These are phyloP conservation scores for Penicillium sp. DNA, from an alignment of 2,329 filamentous ascomycete genomes.

Conservation along the genomic window DNA sequence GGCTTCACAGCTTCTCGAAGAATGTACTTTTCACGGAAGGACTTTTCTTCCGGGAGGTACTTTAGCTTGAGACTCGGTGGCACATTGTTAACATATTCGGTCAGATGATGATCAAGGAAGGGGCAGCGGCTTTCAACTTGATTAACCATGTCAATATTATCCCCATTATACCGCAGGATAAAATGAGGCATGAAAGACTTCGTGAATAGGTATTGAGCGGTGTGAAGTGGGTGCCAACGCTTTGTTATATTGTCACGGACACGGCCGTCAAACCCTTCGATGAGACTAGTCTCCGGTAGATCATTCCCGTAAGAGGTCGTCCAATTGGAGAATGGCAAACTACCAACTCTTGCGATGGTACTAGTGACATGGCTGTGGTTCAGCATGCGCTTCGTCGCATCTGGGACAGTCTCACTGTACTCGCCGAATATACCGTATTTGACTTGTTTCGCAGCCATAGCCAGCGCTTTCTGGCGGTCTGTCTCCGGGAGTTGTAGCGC, in stretches of 20 bases:
- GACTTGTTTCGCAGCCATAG: neutral
- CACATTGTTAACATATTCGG: constrained; percentile 23
- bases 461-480: neutral
- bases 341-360: neutral
- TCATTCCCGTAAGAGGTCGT: neutral
- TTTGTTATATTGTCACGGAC: neutral
- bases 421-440: neutral
- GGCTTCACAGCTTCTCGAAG: constrained; percentile 44
- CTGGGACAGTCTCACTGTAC: neutral
- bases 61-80: constrained; percentile 25
- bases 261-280: neutral
- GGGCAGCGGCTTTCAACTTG: constrained; percentile 17
- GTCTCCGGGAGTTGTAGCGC: neutral
- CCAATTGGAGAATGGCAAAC: neutral
- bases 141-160: constrained; percentile 30
- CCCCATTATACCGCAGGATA: constrained; percentile 38
- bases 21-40: constrained; percentile 44
- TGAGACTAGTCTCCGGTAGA: neutral
- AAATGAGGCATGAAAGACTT: constrained; percentile 33
- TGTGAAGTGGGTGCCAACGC: constrained; percentile 37
- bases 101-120: constrained; percentile 27
- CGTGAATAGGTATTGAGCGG: constrained; percentile 32
- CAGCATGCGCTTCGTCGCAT: neutral
- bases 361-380: neutral
- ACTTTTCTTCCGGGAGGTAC: constrained; percentile 2